Evolutionary conservation across 352 stramenopile genomes (phyloP).

Genomic region (Pythium aristosporum): DNA sequence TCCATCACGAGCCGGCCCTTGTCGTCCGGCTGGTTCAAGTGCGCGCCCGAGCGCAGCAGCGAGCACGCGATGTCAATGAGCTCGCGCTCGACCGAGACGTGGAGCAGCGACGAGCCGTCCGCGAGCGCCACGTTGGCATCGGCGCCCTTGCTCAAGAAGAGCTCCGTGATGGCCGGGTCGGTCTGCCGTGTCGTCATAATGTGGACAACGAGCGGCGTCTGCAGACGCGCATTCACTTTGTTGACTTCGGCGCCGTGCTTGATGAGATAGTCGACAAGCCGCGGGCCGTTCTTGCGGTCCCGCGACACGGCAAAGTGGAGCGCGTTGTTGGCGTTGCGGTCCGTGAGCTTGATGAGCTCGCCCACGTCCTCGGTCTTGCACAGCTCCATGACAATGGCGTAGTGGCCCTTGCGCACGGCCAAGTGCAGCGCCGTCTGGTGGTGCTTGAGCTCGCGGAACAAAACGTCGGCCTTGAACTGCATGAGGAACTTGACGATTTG

Average conservation of each 20-base stretch:
- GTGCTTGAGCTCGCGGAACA: conserved; percentile 86
- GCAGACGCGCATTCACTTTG: conserved; percentile 80
- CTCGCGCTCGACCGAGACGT: conserved; percentile 81
- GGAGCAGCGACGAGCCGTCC: conserved; percentile 81
- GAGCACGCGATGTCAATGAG: conserved; percentile 76
- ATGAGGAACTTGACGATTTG: conserved; percentile 78
- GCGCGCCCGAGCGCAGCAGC: conserved; percentile 68
- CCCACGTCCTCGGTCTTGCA: conserved; percentile 72
- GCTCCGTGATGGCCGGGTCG: conserved; percentile 72
- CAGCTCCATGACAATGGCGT: conserved; percentile 84
- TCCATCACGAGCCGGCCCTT: conserved; percentile 78
- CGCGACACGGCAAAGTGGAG: conserved; percentile 82
- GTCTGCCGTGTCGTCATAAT: conserved; percentile 86
- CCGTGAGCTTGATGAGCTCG: conserved; percentile 66
- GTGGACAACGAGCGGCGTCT: conserved; percentile 79
- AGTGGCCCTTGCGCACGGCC: conserved; percentile 81
- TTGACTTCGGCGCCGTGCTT: conserved; percentile 81
- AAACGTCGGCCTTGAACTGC: conserved; percentile 81
- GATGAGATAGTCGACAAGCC: conserved; percentile 81
- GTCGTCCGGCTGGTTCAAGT: conserved; percentile 69
- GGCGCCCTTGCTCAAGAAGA: conserved; percentile 63
- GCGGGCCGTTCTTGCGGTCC: conserved; percentile 80
- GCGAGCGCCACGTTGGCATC: conserved; percentile 72
- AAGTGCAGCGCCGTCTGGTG: conserved; percentile 82
- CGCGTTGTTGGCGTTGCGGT: conserved; percentile 84